Evolutionary conservation across 2,329 filamentous ascomycete species (phyloP), one percentile per base, ranked within the genome.

Genomic region (Zarea fungicola): DNA sequence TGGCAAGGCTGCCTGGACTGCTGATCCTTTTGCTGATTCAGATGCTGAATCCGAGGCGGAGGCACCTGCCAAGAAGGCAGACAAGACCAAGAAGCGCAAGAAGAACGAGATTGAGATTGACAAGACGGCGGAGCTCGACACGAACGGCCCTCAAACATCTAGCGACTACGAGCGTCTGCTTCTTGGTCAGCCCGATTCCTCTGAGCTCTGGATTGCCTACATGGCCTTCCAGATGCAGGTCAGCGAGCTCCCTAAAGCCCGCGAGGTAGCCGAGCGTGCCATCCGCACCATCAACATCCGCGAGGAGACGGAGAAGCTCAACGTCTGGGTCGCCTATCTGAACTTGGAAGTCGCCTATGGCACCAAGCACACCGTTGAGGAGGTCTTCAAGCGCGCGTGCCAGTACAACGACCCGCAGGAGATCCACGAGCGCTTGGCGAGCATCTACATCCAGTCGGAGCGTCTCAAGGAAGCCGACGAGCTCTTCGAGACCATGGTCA

Each of bases 181-280:
- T 35, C 81, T 99, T 19, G 89, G 90, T 49, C 87, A 95, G 64
- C 90, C 93, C 3, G 90, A 97, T 69, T 92, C 88, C n/a, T 95
- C 92, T 1, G 76, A 85, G 53, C 78, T 97, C 23, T 99, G 93
- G 93, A 88, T 96, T 48, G 81, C 89, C 56, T 99, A 99, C 71
- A 97, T 99, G 89, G 90, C 91, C n/a, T 95, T 95, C 78, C 89
- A 97, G 69, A 84, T 96, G 66, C 86, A 95, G 63, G 80, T 95
- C 45, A 89, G 89, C 62, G 93, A 99, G 68, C 76, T 95, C 18
- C 82, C 85, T 53, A 93, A 90, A 68, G 91, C 93, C 11, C 83
- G 92, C 42, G 87, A 92, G 56, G 85, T 96, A 51, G 91, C 89
- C 2, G 87, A 96, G 69, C 86, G 93, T 53, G 93, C 93, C 16